phyloP scores from a whole-genome alignment of 106 monocot species.

The Narthecium ossifragum region DNA sequence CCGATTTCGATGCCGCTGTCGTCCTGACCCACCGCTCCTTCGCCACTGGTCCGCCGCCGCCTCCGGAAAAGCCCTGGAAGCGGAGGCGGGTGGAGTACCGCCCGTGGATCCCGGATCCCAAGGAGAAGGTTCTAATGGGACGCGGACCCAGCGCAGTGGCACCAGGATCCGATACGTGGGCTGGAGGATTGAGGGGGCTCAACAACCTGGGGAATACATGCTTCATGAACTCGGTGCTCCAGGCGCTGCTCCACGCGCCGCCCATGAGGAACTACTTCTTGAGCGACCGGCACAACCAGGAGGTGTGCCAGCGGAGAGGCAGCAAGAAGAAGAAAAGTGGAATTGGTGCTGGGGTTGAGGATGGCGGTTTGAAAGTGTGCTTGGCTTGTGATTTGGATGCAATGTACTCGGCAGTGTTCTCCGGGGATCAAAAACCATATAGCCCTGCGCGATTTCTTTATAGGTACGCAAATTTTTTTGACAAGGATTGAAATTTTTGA shows the following conservation, averaged over 20 bases:
- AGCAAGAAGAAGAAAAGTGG: constrained; percentile 25
- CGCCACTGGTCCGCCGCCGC: not conserved
- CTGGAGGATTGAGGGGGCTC: constrained; percentile 70
- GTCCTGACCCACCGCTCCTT: constrained; percentile 37
- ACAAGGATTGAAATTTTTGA: not conserved
- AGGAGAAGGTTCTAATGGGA: constrained; percentile 29
- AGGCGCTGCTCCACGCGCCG: constrained; percentile 78
- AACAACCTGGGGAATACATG: constrained; percentile 96
- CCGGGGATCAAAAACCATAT: constrained; percentile 64
- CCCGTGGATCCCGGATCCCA: constrained; percentile 43
- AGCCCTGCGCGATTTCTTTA: constrained; percentile 88
- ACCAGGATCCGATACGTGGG: constrained; percentile 4
- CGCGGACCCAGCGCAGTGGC: constrained; percentile 25
- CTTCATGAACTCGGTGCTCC: constrained; percentile 96
- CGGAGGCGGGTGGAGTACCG: constrained; percentile 43
- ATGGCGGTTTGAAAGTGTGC: constrained; percentile 40
- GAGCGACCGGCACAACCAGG: constrained; percentile 72
- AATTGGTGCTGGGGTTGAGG: not conserved
- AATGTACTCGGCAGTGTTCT: constrained; percentile 78
- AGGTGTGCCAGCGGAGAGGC: constrained; percentile 44
- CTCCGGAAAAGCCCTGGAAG: constrained; percentile 5
- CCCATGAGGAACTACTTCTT: constrained; percentile 77
- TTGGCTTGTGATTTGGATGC: constrained; percentile 83
- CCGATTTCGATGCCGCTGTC: constrained; percentile 79
- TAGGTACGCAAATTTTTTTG: constrained; percentile 42